Evolutionary conservation across 1,284 basidiomycete species (phyloP), one percentile per base, ranked within the genome.

Genomic region (Cryptococcus neoformans): DNA sequence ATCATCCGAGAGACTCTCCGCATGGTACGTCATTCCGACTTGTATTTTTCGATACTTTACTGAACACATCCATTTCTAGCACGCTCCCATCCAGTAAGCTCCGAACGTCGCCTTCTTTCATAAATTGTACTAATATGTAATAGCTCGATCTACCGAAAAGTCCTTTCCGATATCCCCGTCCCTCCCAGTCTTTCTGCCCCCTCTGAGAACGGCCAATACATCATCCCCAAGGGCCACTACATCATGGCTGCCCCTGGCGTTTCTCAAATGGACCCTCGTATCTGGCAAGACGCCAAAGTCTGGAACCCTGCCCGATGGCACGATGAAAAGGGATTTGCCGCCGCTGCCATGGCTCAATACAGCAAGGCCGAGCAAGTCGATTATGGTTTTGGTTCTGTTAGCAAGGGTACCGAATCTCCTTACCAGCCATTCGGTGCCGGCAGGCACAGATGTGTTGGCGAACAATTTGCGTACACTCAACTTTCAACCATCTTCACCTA

Each of bases 401-500:
- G 87, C 77, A 95, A 94, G 78, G 92, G 92, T 50, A 94, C 92
- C 10, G 89, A 92, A 62, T 89, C 86, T 59, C 86, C 87, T 37
- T 97, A 97, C 75, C 88, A 95, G 73, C 96, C 95, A 1, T 99
- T 99, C 71, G 96, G 95, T 57, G 94, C 95, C 47, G 95, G 93
- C 34, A 83, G 91, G 65, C 97, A 94, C 77, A 95, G 81, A 50
- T 70, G 64, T 66, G 53, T 63, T 35, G 71, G 70, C 4, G 66
- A 74, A 47, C 65, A 92, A 84, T 99, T 98, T 71, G 96, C 96
- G 12, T 95, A 97, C 75, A 79, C 98, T 55, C 96, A 99, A 79
- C 81, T 99, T 34, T 89, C 92, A 46, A 87, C 87, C 6, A 83
- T 99, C 72, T 80, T 99, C 60, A 77, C 86, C 7, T 90, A 87